A percentile compares a stretch with the other conserved stretches of the same genome.
Conservation (phyloP, 345 rosid genomes). For the Laguncularia racemosa region DNA sequence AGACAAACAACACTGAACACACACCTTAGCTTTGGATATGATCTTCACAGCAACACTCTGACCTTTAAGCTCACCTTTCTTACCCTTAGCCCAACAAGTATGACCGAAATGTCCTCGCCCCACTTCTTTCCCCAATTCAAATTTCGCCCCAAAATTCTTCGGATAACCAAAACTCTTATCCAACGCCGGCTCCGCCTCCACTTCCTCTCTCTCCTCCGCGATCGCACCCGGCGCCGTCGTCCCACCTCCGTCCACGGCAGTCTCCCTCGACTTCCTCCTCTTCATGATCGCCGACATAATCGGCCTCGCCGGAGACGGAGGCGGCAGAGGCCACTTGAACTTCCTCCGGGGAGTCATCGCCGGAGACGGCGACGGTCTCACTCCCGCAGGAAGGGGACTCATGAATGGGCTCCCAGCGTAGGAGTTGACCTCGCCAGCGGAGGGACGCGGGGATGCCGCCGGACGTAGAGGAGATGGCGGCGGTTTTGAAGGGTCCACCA, state of each 20-base stretch:
- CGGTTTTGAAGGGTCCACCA: constrained; percentile 21
- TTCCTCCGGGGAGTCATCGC: constrained; percentile 80
- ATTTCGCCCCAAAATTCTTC: constrained; percentile 68
- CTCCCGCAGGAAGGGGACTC: constrained; percentile 79
- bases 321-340: constrained; percentile 90
- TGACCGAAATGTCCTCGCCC: constrained; percentile 99
- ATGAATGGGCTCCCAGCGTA: constrained; percentile 56
- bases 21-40: constrained; percentile 85
- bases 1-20: constrained; percentile 10
- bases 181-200: constrained; percentile 33
- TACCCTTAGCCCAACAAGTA: constrained; percentile 82
- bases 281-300: constrained; percentile 64
- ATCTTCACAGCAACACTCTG: constrained; percentile 82
- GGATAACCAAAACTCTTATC: constrained; percentile 85
- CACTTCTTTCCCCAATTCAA: constrained; percentile 76
- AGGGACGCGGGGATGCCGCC: constrained; percentile 15
- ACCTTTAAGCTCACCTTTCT: constrained; percentile 80
- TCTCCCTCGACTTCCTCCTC: constrained; percentile 31
- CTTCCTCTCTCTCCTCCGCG: constrained; percentile 41
- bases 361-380: constrained; percentile 79
- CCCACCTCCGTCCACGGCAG: constrained; percentile 29
- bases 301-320: constrained; percentile 97
- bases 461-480: constrained; percentile 17
- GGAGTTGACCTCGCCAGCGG: constrained; percentile 34
- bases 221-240: constrained; percentile 63